A percentile compares a stretch with the other conserved stretches of the same genome.
Evolutionary conservation across 768 basidiomycete genomes (phyloP).

Genomic region (Crucibulum laeve): DNA sequence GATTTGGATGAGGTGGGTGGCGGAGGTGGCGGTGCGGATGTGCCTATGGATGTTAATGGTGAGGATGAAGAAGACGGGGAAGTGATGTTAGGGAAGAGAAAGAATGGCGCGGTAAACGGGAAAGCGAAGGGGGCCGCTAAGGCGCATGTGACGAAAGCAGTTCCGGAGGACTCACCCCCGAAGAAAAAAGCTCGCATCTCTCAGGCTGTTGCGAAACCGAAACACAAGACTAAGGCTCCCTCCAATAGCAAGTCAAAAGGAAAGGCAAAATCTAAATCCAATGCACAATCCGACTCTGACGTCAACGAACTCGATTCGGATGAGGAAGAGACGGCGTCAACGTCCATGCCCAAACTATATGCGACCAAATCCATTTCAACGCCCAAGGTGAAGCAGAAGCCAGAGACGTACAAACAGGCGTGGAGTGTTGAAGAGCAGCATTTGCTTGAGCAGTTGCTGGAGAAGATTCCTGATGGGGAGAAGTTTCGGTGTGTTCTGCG

Average conservation of each 20-base stretch:
- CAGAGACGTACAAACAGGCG: conserved; percentile 80
- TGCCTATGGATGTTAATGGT: neutral
- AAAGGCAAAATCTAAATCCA: no score
- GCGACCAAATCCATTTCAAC: neutral
- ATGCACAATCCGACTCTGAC: no score
- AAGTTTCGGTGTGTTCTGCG: conserved; percentile 54
- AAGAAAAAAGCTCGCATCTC: no score
- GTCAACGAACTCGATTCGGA: neutral
- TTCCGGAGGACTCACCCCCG: no score
- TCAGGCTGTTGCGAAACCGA: no score
- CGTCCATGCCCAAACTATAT: neutral
- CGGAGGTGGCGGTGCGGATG: neutral
- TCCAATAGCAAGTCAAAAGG: no score
- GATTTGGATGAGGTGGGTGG: conserved; percentile 26
- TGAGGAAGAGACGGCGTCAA: neutral
- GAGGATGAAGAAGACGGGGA: no score
- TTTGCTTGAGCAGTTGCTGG: conserved; percentile 66
- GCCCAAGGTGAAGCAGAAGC: conserved; percentile 19
- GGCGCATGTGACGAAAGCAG: no score
- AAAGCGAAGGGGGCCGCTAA: no score
- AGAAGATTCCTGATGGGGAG: conserved; percentile 74
- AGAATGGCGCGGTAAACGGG: no score
- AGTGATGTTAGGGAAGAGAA: no score
- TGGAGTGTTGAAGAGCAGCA: conserved; percentile 79
- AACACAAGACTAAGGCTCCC: no score